Percentiles rank a stretch among this genome's conserved stretches.
Evolutionary conservation across 1,284 basidiomycete species (phyloP).

Genomic region (Amylostereum chailletii): DNA sequence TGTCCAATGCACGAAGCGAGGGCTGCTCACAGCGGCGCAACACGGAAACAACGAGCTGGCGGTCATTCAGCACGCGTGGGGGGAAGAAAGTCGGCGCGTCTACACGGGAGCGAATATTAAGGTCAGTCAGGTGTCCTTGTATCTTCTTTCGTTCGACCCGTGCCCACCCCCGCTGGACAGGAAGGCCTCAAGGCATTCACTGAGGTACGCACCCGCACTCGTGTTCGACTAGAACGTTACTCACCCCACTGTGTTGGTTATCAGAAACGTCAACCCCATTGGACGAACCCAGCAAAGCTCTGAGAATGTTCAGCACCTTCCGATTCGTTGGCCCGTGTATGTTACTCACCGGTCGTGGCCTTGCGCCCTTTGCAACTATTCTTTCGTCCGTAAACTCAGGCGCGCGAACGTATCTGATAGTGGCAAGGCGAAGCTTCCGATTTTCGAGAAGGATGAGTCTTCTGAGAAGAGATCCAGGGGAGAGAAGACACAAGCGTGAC

Average conservation of each 20-base stretch:
- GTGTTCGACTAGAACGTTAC: neutral
- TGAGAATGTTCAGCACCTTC: too few species aligned
- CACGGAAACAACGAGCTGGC: constrained; percentile 47
- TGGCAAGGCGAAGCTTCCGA: too few species aligned
- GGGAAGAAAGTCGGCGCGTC: constrained; percentile 44
- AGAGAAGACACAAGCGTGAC: too few species aligned
- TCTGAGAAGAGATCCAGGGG: too few species aligned
- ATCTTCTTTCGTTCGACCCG: too few species aligned
- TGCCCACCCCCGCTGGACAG: constrained; percentile 17
- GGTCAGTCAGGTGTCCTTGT: constrained; percentile 29
- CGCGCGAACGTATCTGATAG: too few species aligned
- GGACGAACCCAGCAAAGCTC: constrained; percentile 54
- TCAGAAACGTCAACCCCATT: constrained; percentile 51
- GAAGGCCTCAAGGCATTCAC: constrained; percentile 35
- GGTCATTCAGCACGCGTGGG: constrained; percentile 38
- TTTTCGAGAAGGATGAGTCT: too few species aligned
- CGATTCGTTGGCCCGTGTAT: too few species aligned
- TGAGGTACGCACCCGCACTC: constrained; percentile 27
- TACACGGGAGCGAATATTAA: constrained; percentile 69
- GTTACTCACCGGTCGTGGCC: neutral
- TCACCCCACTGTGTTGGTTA: neutral
- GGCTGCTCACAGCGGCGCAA: constrained; percentile 44
- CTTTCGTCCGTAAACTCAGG: neutral
- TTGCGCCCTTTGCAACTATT: neutral
- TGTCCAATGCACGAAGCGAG: constrained; percentile 70